Percentiles rank a stretch among this genome's conserved stretches.
Conservation (phyloP, 768 basidiomycete genomes). For the Galerina sulciceps region DNA sequence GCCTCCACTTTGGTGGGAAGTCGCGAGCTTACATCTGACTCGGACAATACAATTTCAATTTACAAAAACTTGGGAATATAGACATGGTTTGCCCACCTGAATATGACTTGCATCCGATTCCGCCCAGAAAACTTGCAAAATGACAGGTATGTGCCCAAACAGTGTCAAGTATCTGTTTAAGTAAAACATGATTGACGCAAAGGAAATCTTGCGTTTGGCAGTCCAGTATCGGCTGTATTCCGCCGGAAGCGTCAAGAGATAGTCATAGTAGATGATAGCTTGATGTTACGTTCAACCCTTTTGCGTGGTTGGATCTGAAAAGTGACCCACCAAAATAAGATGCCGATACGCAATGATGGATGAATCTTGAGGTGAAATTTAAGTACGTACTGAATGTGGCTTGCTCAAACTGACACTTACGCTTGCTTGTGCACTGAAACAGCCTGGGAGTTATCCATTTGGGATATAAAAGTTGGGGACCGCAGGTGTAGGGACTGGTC, state of each 20-base stretch:
- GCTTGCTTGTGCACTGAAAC: too few relatives aligned
- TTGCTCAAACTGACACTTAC: too few relatives aligned
- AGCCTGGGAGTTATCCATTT: too few relatives aligned
- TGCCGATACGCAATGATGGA: too few relatives aligned
- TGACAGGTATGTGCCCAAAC: background rate
- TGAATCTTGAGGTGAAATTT: too few relatives aligned
- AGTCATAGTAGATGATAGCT: constrained; percentile 2
- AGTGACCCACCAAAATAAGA: too few relatives aligned
- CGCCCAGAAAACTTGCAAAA: background rate
- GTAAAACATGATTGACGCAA: background rate
- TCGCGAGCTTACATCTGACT: background rate
- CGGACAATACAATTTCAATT: background rate
- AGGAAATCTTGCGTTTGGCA: background rate
- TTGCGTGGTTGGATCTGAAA: too few relatives aligned
- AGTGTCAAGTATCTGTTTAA: background rate
- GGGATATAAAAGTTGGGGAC: too few relatives aligned
- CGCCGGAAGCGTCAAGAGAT: background rate
- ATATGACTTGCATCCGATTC: background rate
- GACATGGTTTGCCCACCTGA: background rate
- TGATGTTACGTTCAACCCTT: too few relatives aligned
- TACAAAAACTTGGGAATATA: too few relatives aligned
- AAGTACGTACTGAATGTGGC: too few relatives aligned
- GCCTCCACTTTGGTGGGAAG: background rate
- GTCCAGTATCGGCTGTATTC: background rate
- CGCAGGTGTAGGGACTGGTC: too few relatives aligned